Evolutionary conservation across 306 rosid genomes (phyloP), one percentile per base, ranked within the genome.

Genomic region (Ochetophila trinervis): DNA sequence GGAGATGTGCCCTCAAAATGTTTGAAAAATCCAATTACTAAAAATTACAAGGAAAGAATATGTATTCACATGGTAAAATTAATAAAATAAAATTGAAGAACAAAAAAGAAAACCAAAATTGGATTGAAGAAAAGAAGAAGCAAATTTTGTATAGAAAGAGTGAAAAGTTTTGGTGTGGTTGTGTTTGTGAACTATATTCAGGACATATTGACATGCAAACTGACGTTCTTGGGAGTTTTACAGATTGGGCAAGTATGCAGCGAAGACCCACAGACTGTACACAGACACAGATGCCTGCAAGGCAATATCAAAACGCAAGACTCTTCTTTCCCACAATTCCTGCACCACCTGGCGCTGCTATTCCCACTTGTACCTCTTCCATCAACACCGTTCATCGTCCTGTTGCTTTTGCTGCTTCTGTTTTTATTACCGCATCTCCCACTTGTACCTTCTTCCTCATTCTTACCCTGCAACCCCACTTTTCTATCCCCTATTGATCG

Each of bases 301-400:
- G 99, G 99, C 75, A 93, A 67, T 1, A 93, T 71, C 88, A 93
- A 50, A 53, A 93, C 96, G 59, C 97, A 86, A 10, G 99, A 85
- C 59, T 87, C 99, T 50, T 83, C 91, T 36, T 83, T 83, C 51
- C 87, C 85, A 73, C 99, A 93, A 62, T 70, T 84, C 71, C 84
- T 83, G 79, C 98, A 93, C 81, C 66, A 11, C 71, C 95, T 69
- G 4, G 47, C 60, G 0, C 44, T 23, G 11, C 45, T 35, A 11
- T 57, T 40, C 4, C 48, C 24, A 0, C 4, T 49, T 0, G 40
- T 48, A n/a, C 40, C 23, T 7, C n/a, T n/a, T n/a, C 34, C 64
- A 16, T 20, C 5, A 17, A 27, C 18, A 30, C 14, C 9, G 14
- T 30, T 30, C 9, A 19, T 17, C 11, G 3, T 30, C 27, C 19